Conservation (phyloP, 2,329 filamentous ascomycete genomes). For the Alternaria ethzedia region DNA sequence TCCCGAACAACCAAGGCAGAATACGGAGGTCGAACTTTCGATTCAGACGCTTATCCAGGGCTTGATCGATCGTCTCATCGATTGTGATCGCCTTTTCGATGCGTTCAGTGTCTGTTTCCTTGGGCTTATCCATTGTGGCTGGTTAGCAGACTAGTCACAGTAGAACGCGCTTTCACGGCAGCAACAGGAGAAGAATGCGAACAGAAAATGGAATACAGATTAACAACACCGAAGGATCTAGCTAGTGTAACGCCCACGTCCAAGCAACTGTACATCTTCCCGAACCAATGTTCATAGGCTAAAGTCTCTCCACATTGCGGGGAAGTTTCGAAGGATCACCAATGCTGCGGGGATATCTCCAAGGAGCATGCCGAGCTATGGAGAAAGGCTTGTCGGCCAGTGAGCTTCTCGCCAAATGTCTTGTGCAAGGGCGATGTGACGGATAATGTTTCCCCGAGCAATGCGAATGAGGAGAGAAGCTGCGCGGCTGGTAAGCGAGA, state of each 20-base stretch:
- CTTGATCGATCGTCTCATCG: not conserved
- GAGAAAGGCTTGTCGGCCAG: not conserved
- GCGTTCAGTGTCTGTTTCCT: not conserved
- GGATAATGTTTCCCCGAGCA: not conserved
- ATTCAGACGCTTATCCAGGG: constrained; percentile 46
- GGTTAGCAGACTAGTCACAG: not conserved
- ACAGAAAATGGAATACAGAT: not conserved
- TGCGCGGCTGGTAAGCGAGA: not conserved
- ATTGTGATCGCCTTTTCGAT: constrained; percentile 4
- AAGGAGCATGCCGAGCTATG: not conserved
- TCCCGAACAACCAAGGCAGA: constrained; percentile 54
- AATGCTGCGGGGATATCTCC: constrained; percentile 3
- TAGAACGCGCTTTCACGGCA: not conserved
- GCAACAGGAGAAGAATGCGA: not conserved
- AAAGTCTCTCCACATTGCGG: not conserved
- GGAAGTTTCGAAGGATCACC: not conserved
- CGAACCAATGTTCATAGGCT: not conserved
- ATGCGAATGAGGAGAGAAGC: not conserved
- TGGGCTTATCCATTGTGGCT: constrained; percentile 2
- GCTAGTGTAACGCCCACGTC: not conserved
- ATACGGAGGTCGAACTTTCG: constrained; percentile 53
- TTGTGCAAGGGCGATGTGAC: not conserved
- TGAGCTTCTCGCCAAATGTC: not conserved
- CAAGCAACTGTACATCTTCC: not conserved
- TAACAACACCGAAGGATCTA: not conserved